Base-by-base conservation (phyloP, 2,329 filamentous ascomycete species). In the Calonectria ilicicola region DNA sequence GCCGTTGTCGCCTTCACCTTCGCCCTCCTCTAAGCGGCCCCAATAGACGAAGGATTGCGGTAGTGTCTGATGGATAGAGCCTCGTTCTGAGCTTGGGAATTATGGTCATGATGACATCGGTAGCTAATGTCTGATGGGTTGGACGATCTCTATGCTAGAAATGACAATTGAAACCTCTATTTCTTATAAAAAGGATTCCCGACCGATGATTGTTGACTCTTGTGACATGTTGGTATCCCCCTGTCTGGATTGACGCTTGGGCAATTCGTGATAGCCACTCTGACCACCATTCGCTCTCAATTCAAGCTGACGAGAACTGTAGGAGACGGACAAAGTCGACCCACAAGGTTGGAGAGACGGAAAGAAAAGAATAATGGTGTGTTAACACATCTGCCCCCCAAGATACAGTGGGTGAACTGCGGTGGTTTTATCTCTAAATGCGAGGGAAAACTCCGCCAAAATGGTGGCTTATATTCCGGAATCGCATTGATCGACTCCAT, bases 101-200 rank as follows among this genome's bases (percentile, higher is more conserved):
- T 27, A 44, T 42, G 38, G 21, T 62, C 38, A 44, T 62, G 38
- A 62, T 62, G 58, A 29, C 58, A 44, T 44, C 38, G 58, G 58
- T 44, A 42, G 21, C 21, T 62, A 42, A 62, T 62, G 58, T 44
- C 58, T 62, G 35, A 62, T 21, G 38, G 58, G 44, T 62, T 42
- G 38, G 58, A 62, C 38, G 58, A 58, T 44, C 58, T 62, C 58
- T 62, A 62, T 44, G 58, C 32, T 58, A 58, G 53, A 58, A 23
- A 58, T 58, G 53, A 58, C 53, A 58, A 58, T 58, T 38, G n/a
- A 58, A 58, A 58, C 29, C 53, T 38, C n/a, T 44, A 44, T 58
- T 35, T 21, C 32, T n/a, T 38, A 38, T 58, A 58, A 38, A 21
- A 38, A 23, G 5, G 23, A 49, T 14, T 23, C 46, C 14, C 46